Conservation (phyloP, 345 rosid genomes). For the Geranium rotundifolium region DNA sequence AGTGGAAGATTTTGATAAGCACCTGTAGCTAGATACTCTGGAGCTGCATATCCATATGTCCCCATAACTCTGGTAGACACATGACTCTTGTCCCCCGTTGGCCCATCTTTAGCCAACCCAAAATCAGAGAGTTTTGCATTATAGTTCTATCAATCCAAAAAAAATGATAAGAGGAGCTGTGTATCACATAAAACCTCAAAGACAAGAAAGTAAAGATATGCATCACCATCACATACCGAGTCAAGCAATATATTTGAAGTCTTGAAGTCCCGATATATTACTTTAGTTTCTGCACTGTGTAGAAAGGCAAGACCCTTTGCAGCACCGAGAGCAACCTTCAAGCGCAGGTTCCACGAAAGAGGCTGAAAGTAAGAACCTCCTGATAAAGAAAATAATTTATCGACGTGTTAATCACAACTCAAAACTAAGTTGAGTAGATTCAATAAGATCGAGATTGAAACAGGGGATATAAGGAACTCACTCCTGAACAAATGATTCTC, state of each 20-base stretch:
- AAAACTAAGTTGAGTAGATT: neutral
- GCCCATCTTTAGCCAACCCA: slow-evolving; percentile 80
- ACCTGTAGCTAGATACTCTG: slow-evolving; percentile 77
- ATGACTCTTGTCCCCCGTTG: slow-evolving; percentile 61
- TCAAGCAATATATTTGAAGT: slow-evolving; percentile 62
- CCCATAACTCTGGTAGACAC: slow-evolving; percentile 73
- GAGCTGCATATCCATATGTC: slow-evolving; percentile 70
- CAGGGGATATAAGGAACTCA: slow-evolving; percentile 20
- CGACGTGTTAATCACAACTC: no score
- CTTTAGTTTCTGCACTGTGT: slow-evolving; percentile 48
- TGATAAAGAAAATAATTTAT: slow-evolving; percentile 10
- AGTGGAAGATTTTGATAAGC: neutral
- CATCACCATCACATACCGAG: slow-evolving; percentile 33
- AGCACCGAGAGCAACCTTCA: slow-evolving; percentile 68
- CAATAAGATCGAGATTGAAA: neutral
- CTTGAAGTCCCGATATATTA: slow-evolving; percentile 64
- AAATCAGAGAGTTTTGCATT: slow-evolving; percentile 73
- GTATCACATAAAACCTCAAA: neutral
- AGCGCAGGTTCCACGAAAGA: slow-evolving; percentile 61
- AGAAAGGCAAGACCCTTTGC: slow-evolving; percentile 77
- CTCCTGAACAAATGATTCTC: slow-evolving; percentile 68
- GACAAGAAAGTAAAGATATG: neutral
- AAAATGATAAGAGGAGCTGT: slow-evolving; percentile 2
- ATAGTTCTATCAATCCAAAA: slow-evolving; percentile 28
- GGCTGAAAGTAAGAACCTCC: slow-evolving; percentile 80